Conservation (phyloP, 768 basidiomycete genomes). For the Leccinum barrowsii region DNA sequence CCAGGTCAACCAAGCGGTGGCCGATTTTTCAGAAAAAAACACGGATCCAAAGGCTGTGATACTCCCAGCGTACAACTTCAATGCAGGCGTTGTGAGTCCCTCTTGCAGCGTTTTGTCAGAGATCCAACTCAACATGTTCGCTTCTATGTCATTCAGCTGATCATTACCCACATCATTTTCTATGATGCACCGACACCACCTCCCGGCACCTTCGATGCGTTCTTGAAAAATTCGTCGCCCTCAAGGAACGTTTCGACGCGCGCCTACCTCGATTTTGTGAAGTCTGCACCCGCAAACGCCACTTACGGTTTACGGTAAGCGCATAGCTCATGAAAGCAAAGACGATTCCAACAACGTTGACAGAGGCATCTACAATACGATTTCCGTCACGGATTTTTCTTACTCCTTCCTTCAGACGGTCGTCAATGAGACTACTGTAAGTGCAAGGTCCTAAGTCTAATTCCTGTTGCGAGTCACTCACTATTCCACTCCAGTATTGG, state of each 20-base stretch:
- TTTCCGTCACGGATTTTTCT: not conserved
- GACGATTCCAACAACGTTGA: not conserved
- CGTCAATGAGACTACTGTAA: slow-evolving; percentile 13
- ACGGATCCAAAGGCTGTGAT: slow-evolving; percentile 10
- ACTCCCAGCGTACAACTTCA: not conserved
- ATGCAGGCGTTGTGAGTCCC: not conserved
- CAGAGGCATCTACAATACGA: not conserved
- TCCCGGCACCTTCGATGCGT: not conserved
- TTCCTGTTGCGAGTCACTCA: not conserved
- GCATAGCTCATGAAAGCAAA: not conserved
- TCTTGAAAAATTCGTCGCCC: not conserved
- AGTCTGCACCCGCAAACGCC: not conserved
- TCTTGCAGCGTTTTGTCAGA: not conserved
- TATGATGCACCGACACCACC: not conserved
- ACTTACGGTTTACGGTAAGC: slow-evolving; percentile 4
- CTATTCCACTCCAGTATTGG: slow-evolving; percentile 12
- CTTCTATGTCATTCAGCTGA: not conserved
- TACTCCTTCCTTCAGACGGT: slow-evolving; percentile 14
- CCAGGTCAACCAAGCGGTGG: slow-evolving; percentile 6
- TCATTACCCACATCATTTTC: not conserved
- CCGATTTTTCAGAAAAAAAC: slow-evolving; percentile 8
- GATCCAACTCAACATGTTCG: not conserved
- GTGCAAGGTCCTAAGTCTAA: not conserved
- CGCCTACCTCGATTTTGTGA: slow-evolving; percentile 8
- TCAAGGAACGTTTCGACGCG: not conserved